Base-by-base conservation (phyloP, 495 filamentous ascomycete species). In the Aspergillus leporis region DNA sequence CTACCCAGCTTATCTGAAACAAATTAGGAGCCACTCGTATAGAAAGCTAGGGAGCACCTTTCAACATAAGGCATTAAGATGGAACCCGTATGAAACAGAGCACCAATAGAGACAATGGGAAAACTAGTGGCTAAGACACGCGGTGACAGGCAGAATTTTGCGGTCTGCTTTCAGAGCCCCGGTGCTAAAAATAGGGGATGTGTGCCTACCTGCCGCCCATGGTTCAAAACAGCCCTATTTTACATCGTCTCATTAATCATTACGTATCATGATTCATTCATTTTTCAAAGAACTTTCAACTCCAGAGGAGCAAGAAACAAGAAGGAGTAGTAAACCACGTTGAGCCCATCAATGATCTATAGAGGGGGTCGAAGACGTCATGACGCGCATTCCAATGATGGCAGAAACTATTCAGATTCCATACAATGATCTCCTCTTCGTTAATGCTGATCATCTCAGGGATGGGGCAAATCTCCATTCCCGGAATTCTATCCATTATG, bases 351-450 rank as follows among this genome's bases (percentile, higher is more conserved):
- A 40, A 46, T 48, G 53, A 55, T 55, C 53, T 18, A 41, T 46
- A 36, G 53, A 36, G 8, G 34, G 34, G 18, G 16, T 30, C 4
- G 3, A 28, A 21, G 40, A 59, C 34, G 56, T 59, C 56, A 59
- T 52, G 56, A 52, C 56, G 49, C 56, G 56, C 56, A 59, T 47
- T 53, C 49, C 46, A n/a, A 34, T n/a, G 43, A 56, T n/a, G 34
- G 53, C 28, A 52, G 6, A 5, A 36, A 41, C 22, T 21, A 41
- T 23, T 30, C 32, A 51, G 32, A 36, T 36, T 36, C 13, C 8
- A 10, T 36, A 9, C 32, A 14, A 36, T 41, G 55, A 57, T 57
- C 54, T 23, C 14, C 25, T 14, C 19, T 40, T 25, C 18, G 23
- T 36, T 16, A 30, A 12, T 41, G 55, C 36, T 58, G 55, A 58